These are phyloP conservation scores for Myrica gale DNA, from an alignment of 306 rosid genomes.

Conservation along the genomic window DNA sequence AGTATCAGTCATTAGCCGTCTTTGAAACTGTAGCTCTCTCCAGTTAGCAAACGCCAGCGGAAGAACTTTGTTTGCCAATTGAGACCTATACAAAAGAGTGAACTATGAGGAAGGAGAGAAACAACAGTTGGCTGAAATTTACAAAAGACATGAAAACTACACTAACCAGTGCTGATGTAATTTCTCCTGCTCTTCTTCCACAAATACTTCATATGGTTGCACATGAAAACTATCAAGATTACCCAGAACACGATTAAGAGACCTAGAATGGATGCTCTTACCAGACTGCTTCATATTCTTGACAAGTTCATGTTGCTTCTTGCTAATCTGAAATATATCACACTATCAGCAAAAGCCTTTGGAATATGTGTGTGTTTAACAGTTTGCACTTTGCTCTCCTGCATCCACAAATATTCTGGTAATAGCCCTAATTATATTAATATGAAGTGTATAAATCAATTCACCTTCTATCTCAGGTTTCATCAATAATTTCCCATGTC, in stretches of 20 bases:
- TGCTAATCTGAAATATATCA: constrained; percentile 70
- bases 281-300: constrained; percentile 89
- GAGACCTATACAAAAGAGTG: constrained; percentile 48
- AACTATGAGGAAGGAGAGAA: constrained; percentile 12
- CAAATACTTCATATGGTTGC: constrained; percentile 76
- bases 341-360: constrained; percentile 30
- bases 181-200: constrained; percentile 85
- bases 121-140: constrained; percentile 3
- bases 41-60: constrained; percentile 65
- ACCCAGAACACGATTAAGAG: constrained; percentile 87
- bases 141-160: constrained; percentile 7
- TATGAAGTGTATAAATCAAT: not conserved
- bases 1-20: constrained; percentile 42
- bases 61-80: constrained; percentile 63
- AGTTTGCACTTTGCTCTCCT: not conserved
- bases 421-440: not conserved
- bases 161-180: constrained; percentile 90
- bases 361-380: not conserved
- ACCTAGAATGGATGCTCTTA: constrained; percentile 67
- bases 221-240: constrained; percentile 61
- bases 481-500: not conserved
- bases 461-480: not conserved
- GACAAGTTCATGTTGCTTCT: constrained; percentile 82
- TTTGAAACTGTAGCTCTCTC: constrained; percentile 50
- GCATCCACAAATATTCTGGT: not conserved